These are phyloP conservation scores for Pythium guiyangense DNA, from an alignment of 352 stramenopile genomes.

Conservation along the genomic window DNA sequence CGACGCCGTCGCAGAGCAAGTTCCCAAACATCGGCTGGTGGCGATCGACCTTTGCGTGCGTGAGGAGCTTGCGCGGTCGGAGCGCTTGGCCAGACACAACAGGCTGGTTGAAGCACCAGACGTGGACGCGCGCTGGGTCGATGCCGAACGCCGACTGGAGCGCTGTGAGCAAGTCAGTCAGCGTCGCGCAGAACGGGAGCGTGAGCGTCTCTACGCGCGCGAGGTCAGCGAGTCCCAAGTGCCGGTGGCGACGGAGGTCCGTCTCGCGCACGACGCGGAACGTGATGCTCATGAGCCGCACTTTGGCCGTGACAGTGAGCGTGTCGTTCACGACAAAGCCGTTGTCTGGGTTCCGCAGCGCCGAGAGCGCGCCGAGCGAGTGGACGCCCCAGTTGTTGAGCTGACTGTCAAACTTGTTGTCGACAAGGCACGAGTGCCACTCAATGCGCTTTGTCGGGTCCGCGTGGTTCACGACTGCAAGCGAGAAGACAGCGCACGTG, in stretches of 20 bases:
- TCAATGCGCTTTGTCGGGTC: slow-evolving; percentile 46
- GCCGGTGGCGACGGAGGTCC: slow-evolving; percentile 41
- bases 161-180: slow-evolving; percentile 43
- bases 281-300: slow-evolving; percentile 77
- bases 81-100: slow-evolving; percentile 69
- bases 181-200: slow-evolving; percentile 63
- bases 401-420: slow-evolving; percentile 80
- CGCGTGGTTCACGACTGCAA: slow-evolving; percentile 49
- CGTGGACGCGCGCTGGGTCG: slow-evolving; percentile 20
- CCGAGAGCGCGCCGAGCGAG: slow-evolving; percentile 53
- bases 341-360: slow-evolving; percentile 44
- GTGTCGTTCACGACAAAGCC: slow-evolving; percentile 45
- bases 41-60: slow-evolving; percentile 27
- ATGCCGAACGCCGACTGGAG: slow-evolving; percentile 29
- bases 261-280: slow-evolving; percentile 65
- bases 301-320: slow-evolving; percentile 59
- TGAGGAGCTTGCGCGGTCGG: slow-evolving; percentile 65
- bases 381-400: slow-evolving; percentile 84
- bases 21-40: slow-evolving; percentile 60
- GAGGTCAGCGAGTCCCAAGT: slow-evolving; percentile 58
- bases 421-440: slow-evolving; percentile 76
- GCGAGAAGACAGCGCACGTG: slow-evolving; percentile 76
- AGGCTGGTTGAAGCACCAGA: slow-evolving; percentile 81
- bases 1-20: slow-evolving; percentile 66
- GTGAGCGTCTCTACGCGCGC: slow-evolving; percentile 37